Evolutionary conservation across 257 asterid genomes (phyloP).

Genomic region (Ilex aquifolium): DNA sequence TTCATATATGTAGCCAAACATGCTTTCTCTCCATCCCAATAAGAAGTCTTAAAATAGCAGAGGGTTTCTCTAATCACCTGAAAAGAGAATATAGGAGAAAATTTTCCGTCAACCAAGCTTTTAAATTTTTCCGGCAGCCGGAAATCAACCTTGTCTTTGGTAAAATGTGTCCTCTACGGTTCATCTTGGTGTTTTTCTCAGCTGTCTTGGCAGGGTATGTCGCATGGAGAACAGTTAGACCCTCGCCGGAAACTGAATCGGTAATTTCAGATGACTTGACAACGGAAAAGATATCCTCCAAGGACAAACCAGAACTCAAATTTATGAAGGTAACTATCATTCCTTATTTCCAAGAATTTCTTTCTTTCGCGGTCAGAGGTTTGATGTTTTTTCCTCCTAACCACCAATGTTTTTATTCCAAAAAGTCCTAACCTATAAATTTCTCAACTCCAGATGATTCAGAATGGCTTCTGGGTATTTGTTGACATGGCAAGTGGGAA

Average conservation of each 20-base stretch:
- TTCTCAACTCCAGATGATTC: conserved; percentile 16
- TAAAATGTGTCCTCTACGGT: conserved; percentile 51
- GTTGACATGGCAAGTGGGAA: conserved; percentile 52
- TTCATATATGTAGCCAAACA: no score
- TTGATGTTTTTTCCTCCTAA: neutral
- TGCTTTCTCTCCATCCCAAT: no score
- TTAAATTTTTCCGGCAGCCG: no score
- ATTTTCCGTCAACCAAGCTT: no score
- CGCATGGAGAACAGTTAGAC: conserved; percentile 36
- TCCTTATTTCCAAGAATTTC: neutral
- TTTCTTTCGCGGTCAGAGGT: neutral
- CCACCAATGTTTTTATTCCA: neutral
- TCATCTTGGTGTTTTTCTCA: conserved; percentile 48
- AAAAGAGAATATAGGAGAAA: no score
- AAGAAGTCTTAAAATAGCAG: no score
- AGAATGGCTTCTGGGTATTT: conserved; percentile 39
- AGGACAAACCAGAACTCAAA: conserved; percentile 10
- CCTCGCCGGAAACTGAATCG: conserved; percentile 4
- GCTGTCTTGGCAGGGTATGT: conserved; percentile 45
- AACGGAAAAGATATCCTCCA: neutral
- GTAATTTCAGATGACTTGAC: conserved; percentile 11
- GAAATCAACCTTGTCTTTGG: neutral
- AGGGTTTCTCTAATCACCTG: no score
- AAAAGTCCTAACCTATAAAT: no score
- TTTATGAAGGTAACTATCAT: conserved; percentile 10